A percentile compares a stretch with the other conserved stretches of the same genome.
Conservation (phyloP, 805 yeast genomes). For the Barnettozyma botsteinii region DNA sequence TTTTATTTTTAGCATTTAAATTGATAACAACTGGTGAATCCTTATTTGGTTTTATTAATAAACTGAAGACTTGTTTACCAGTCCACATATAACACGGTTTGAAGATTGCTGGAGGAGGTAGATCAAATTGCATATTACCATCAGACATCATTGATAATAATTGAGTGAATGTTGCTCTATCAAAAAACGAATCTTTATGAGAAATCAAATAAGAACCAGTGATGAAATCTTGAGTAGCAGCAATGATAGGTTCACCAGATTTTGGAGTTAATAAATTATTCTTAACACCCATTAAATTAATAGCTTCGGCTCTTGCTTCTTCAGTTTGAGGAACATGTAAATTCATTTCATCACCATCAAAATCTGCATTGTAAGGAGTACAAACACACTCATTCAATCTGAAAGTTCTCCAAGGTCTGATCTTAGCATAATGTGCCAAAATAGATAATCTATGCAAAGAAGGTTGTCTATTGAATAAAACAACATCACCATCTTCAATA, state of each 20-base stretch:
- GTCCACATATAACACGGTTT: constrained; percentile 94
- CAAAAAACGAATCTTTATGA: constrained; percentile 88
- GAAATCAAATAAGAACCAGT: constrained; percentile 93
- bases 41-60: constrained; percentile 78
- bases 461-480: constrained; percentile 95
- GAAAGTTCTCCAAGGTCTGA: constrained; percentile 97
- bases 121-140: constrained; percentile 77
- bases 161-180: constrained; percentile 78
- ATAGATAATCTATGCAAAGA: constrained; percentile 93
- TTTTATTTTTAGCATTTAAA: constrained; percentile 90
- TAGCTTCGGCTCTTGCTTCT: constrained; percentile 98
- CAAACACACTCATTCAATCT: constrained; percentile 97
- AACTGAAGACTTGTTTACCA: constrained; percentile 90
- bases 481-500: constrained; percentile 94
- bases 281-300: constrained; percentile 95
- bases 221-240: constrained; percentile 98
- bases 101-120: constrained; percentile 92
- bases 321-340: constrained; percentile 98
- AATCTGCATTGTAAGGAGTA: constrained; percentile 98
- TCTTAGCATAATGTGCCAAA: constrained; percentile 90
- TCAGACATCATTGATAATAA: constrained; percentile 94
- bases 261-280: constrained; percentile 92
- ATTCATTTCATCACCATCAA: constrained; percentile 99
- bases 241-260: constrained; percentile 98
- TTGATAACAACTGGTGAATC: constrained; percentile 77